Evolutionary conservation across 2,329 filamentous ascomycete species (phyloP).

Genomic region (Fusarium austroafricanum): DNA sequence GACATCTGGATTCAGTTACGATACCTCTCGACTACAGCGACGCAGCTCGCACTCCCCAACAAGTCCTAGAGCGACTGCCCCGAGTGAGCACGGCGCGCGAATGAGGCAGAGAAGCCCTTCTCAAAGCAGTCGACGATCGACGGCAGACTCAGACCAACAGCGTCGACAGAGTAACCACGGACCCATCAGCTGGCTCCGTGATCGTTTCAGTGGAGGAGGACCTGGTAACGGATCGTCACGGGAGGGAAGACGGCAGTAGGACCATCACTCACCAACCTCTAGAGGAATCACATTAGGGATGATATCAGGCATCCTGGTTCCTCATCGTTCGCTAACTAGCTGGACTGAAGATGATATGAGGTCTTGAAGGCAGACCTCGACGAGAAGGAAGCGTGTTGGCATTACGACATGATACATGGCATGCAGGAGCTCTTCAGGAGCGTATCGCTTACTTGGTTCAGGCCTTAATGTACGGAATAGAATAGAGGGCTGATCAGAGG

Average conservation of each 20-base stretch:
- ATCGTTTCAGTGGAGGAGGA: constrained; percentile 52
- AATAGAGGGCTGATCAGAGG: constrained; percentile 27
- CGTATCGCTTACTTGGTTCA: neutral
- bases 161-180: constrained; percentile 49
- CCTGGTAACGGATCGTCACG: constrained; percentile 46
- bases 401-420: neutral
- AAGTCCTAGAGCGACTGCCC: constrained; percentile 47
- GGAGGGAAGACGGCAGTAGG: constrained; percentile 47
- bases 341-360: neutral
- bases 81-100: constrained; percentile 48
- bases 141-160: constrained; percentile 48
- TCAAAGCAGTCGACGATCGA: constrained; percentile 49
- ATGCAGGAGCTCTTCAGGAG: neutral
- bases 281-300: constrained; percentile 2
- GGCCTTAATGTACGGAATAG: constrained; percentile 36
- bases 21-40: constrained; percentile 51
- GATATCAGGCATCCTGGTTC: constrained; percentile 7
- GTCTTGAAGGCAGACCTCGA: neutral
- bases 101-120: constrained; percentile 56
- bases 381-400: neutral
- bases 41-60: constrained; percentile 56
- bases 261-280: constrained; percentile 20
- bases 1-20: constrained; percentile 47
- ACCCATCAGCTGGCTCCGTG: constrained; percentile 59
- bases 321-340: constrained; percentile 3